Percentiles rank a stretch among this genome's conserved stretches.
phyloP scores from a whole-genome alignment of 83 land plant species.

The Diphasiastrum complanatum region DNA sequence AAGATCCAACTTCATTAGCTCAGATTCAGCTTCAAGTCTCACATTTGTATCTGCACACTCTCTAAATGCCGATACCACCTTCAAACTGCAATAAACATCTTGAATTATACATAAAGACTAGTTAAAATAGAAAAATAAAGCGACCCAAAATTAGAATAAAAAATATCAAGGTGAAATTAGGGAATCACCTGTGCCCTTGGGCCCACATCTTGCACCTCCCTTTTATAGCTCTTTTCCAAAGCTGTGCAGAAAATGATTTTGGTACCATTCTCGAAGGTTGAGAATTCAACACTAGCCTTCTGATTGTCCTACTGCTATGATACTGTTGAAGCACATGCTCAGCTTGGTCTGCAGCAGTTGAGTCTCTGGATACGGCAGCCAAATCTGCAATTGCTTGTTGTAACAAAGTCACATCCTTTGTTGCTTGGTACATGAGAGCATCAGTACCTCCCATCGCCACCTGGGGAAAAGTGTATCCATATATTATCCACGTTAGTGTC shows the following conservation, averaged over 20 bases:
- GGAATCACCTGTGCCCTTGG: constrained; percentile 33
- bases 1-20: no score
- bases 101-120: background rate
- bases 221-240: constrained; percentile 23
- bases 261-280: constrained; percentile 9
- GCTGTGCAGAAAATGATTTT: constrained; percentile 20
- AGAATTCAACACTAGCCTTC: constrained; percentile 27
- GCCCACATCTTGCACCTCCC: constrained; percentile 36
- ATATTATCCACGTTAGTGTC: no score
- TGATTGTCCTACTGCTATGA: constrained; percentile 32
- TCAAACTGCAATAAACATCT: constrained; percentile 22
- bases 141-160: background rate
- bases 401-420: constrained; percentile 13
- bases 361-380: constrained; percentile 13
- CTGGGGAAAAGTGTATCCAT: constrained; percentile 6
- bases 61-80: constrained; percentile 33
- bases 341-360: background rate
- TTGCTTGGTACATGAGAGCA: constrained; percentile 26
- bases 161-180: background rate
- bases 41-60: constrained; percentile 22
- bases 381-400: constrained; percentile 34
- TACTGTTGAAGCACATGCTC: constrained; percentile 38
- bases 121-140: background rate
- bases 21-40: constrained; percentile 19
- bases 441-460: constrained; percentile 35